Percentiles rank a stretch among this genome's conserved stretches.
phyloP scores from a whole-genome alignment of 345 rosid species.

The Lagerstroemia speciosa region DNA sequence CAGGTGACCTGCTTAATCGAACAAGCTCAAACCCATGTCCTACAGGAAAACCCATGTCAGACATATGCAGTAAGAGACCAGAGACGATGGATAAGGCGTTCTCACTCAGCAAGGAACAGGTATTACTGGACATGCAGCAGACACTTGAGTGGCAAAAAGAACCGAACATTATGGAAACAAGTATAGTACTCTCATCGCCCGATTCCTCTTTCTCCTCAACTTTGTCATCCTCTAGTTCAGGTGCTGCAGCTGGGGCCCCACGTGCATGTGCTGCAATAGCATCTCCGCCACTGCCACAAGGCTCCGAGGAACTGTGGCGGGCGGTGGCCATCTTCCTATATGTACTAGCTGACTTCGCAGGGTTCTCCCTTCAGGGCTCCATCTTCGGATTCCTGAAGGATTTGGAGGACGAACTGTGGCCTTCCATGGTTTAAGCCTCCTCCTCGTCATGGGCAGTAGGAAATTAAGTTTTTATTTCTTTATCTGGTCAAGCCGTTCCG shows the following conservation, averaged over 20 bases:
- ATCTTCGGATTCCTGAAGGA: too few species aligned
- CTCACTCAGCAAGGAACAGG: neutral
- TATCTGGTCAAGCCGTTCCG: too few species aligned
- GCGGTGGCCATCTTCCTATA: too few species aligned
- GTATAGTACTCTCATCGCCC: too few species aligned
- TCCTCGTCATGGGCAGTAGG: too few species aligned
- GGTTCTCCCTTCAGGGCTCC: too few species aligned
- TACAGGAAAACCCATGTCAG: conserved; percentile 19
- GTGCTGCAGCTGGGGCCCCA: conserved; percentile 14
- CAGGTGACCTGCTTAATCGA: conserved; percentile 25
- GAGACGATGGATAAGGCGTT: neutral
- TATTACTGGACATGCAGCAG: too few species aligned
- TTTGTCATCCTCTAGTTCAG: conserved; percentile 63
- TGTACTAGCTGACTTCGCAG: too few species aligned
- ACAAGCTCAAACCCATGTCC: conserved; percentile 60
- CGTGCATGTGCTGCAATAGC: conserved; percentile 11
- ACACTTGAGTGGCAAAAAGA: neutral
- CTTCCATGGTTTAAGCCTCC: too few species aligned
- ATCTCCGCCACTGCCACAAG: conserved; percentile 43
- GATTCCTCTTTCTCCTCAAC: conserved; percentile 70
- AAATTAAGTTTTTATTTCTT: too few species aligned
- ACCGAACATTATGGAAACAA: neutral
- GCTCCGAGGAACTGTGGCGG: too few species aligned
- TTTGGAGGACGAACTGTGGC: too few species aligned
- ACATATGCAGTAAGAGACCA: neutral